Evolutionary conservation across 768 basidiomycete species (phyloP), one percentile per base, ranked within the genome.

Genomic region (Termitomyces eurrhizus): DNA sequence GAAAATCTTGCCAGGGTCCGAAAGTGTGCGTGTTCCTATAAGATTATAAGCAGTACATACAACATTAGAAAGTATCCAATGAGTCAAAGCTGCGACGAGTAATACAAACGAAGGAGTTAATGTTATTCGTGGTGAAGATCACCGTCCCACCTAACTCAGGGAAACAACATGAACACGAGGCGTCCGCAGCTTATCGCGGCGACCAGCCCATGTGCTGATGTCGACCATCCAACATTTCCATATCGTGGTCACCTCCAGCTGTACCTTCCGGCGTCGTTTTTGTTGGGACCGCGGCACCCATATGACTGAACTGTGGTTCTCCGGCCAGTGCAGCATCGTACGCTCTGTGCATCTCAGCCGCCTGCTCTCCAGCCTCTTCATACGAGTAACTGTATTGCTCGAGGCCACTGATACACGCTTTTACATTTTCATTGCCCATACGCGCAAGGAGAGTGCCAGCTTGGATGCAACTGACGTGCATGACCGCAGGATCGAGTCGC

Each of bases 361-460:
- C 89, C 67, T 88, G 84, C 33, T 92, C 90, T 44, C 85, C 89
- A 35, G 91, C 88, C 65, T 93, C 91, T 69, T 93, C 93, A 65
- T 93, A 93, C 21, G 92, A 89, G 66, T 87, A 83, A 67, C 90
- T 90, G 70, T 95, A 95, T 73, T 97, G 95, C 67, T 90, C 83
- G 26, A 97, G 79, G 33, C 91, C 95, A 26, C 82, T 84, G 66
- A 96, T 87, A 71, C 95, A 96, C 66, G 89, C 88, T 57, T 80
- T 74, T 36, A 90, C 92, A 72, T 95, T 94, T 1, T 87, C 85
- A 21, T 92, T 86, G 7, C 89, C 93, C n/a, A 90, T 74, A 29
- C 87, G 83, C 6, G 93, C 94, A 56, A 96, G 83, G 14, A 94
- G 78, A 52, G 81, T 84, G 13, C 94, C 95, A 0, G 93, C 90